A percentile compares a stretch with the other conserved stretches of the same genome.
phyloP scores from a whole-genome alignment of 2,329 filamentous ascomycete species.

The Colletotrichum navitas region DNA sequence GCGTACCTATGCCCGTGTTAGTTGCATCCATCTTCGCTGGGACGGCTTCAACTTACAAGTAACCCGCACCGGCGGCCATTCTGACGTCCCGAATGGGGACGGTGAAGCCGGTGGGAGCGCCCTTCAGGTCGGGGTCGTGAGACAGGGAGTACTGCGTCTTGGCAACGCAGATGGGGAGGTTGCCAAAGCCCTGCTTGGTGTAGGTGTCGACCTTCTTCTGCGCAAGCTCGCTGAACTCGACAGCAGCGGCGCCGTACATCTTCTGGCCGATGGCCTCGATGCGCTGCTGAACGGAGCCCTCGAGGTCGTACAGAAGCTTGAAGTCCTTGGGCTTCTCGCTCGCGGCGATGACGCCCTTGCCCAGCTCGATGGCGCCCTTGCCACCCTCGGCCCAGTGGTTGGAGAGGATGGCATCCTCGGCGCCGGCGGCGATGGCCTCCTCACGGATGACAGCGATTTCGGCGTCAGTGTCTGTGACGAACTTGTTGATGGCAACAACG shows the following conservation, averaged over 20 bases:
- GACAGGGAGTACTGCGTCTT: conserved; percentile 99
- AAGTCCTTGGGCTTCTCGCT: conserved; percentile 88
- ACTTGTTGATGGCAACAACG: conserved; percentile 97
- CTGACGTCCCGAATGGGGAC: conserved; percentile 94
- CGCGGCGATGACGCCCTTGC: conserved; percentile 86
- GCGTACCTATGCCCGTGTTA: conserved; percentile 75
- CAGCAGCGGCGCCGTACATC: conserved; percentile 92
- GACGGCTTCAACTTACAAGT: conserved; percentile 71
- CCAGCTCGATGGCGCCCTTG: conserved; percentile 88
- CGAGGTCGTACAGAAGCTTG: conserved; percentile 85
- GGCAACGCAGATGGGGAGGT: conserved; percentile 94
- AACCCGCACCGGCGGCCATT: conserved; percentile 93
- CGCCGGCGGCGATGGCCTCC: conserved; percentile 90
- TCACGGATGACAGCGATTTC: conserved; percentile 91
- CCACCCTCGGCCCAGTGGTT: conserved; percentile 99
- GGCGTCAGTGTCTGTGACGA: conserved; percentile 92
- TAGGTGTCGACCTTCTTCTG: conserved; percentile 98
- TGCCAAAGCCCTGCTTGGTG: conserved; percentile 89
- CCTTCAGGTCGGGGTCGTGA: conserved; percentile 93
- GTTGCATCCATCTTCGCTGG: conserved; percentile 44
- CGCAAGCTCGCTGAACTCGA: conserved; percentile 93
- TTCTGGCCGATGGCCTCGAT: conserved; percentile 91
- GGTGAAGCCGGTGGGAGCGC: conserved; percentile 93
- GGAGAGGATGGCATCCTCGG: conserved; percentile 91
- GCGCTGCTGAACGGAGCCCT: conserved; percentile 85